Evolutionary conservation across 176 grass and related monocot species (phyloP).

Genomic region (Avena insularis): DNA sequence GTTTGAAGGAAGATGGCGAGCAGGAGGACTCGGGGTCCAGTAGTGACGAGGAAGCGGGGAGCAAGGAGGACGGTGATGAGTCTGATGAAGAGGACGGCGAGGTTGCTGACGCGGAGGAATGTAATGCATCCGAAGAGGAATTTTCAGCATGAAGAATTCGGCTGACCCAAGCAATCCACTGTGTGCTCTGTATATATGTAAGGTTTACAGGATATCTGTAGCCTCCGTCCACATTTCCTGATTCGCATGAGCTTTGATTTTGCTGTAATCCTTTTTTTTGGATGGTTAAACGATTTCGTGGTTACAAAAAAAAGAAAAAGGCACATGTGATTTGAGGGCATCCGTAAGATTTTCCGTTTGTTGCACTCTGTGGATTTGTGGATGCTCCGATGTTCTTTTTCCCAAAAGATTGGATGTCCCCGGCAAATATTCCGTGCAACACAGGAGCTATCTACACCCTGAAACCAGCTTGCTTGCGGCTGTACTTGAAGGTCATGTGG

Average conservation of each 20-base stretch:
- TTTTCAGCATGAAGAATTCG: constrained; percentile 9
- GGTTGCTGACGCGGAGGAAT: constrained; percentile 39
- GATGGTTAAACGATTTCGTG: neutral
- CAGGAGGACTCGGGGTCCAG: neutral
- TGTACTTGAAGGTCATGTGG: no score
- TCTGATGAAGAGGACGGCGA: constrained; percentile 28
- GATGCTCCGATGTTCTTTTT: no score
- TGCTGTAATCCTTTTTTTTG: neutral
- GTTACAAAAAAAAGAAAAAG: constrained; percentile 4
- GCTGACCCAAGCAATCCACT: neutral
- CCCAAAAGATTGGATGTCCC: no score
- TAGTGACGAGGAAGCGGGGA: constrained; percentile 39
- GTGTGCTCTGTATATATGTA: constrained; percentile 34
- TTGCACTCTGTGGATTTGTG: neutral
- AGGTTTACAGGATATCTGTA: constrained; percentile 11
- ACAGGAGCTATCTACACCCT: no score
- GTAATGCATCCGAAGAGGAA: constrained; percentile 47
- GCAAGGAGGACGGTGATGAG: neutral
- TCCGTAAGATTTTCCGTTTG: neutral
- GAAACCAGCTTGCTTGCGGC: no score
- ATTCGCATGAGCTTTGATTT: neutral
- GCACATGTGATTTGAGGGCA: neutral
- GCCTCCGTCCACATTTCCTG: constrained; percentile 2
- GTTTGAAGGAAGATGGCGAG: constrained; percentile 41
- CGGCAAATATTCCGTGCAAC: no score